Percentiles rank a stretch among this genome's conserved stretches.
Evolutionary conservation across 345 rosid genomes (phyloP).

Genomic region (Nephelium lappaceum): DNA sequence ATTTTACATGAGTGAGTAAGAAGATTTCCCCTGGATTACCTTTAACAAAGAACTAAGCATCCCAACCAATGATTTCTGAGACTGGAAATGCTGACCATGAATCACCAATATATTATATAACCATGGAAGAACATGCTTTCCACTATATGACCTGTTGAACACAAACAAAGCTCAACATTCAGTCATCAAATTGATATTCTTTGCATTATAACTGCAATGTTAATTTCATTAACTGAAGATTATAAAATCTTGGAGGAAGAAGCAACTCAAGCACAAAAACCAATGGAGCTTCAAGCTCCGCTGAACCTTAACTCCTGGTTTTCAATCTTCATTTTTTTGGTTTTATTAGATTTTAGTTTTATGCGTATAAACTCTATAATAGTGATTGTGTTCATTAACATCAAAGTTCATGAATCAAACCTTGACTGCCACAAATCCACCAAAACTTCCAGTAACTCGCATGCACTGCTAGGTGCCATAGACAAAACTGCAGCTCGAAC

Average conservation of each 20-base stretch:
- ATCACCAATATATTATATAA: constrained; percentile 72
- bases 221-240: constrained; percentile 10
- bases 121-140: constrained; percentile 72
- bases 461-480: constrained; percentile 64
- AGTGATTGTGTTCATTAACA: constrained; percentile 3
- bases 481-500: constrained; percentile 69
- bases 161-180: constrained; percentile 16
- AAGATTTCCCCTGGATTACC: constrained; percentile 42
- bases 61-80: constrained; percentile 48
- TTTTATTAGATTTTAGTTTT: background rate
- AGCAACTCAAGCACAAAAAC: background rate
- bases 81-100: constrained; percentile 55
- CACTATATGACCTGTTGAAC: constrained; percentile 59
- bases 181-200: constrained; percentile 10
- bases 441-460: constrained; percentile 66
- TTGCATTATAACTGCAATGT: background rate
- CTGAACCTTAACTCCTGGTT: constrained; percentile 3
- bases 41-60: constrained; percentile 59
- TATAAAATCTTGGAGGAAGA: background rate
- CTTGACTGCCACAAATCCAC: constrained; percentile 80
- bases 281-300: background rate
- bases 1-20: background rate
- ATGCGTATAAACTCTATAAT: background rate
- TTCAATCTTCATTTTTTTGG: background rate
- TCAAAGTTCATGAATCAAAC: constrained; percentile 33